Evolutionary conservation across 352 stramenopile species (phyloP).

Genomic region (Globisporangium iwayamae): DNA sequence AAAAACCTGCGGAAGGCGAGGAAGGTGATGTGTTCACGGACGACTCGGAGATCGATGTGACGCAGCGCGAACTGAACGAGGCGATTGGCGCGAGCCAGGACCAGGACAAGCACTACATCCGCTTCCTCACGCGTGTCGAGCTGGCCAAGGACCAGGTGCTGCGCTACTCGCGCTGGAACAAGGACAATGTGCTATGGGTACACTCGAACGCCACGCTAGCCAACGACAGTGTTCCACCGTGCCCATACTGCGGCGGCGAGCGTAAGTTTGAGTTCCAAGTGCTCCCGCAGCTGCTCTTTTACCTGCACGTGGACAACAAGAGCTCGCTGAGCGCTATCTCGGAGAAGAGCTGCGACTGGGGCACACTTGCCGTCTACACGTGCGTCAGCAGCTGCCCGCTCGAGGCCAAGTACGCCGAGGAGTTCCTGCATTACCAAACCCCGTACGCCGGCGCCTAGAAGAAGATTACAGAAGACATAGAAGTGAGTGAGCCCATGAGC

Average conservation of each 20-base stretch:
- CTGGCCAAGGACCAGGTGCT: conserved; percentile 83
- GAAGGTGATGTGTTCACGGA: conserved; percentile 60
- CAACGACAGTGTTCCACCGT: conserved; percentile 51
- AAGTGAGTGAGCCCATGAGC: not conserved
- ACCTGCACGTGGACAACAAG: conserved; percentile 77
- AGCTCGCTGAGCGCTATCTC: conserved; percentile 51
- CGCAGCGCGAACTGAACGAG: conserved; percentile 74
- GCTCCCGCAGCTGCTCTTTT: conserved; percentile 93
- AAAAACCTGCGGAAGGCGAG: conserved; percentile 14
- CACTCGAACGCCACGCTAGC: conserved; percentile 53
- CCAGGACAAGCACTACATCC: conserved; percentile 76
- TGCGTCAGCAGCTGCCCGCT: conserved; percentile 87
- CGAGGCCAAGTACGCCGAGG: conserved; percentile 45
- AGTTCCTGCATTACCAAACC: conserved; percentile 78
- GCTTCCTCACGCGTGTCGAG: conserved; percentile 79
- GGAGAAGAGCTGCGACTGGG: conserved; percentile 86
- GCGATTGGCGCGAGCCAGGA: conserved; percentile 50
- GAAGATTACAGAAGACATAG: not conserved
- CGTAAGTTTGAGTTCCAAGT: conserved; percentile 95
- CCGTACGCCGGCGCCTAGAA: conserved; percentile 47
- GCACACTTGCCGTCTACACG: conserved; percentile 91
- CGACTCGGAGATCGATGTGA: conserved; percentile 70
- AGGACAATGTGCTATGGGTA: conserved; percentile 86
- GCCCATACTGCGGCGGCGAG: conserved; percentile 69
- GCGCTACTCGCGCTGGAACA: conserved; percentile 89